Evolutionary conservation across 192 early-diverging fungal species (phyloP), one percentile per base, ranked within the genome.

Genomic region (Coemansia sp.): DNA sequence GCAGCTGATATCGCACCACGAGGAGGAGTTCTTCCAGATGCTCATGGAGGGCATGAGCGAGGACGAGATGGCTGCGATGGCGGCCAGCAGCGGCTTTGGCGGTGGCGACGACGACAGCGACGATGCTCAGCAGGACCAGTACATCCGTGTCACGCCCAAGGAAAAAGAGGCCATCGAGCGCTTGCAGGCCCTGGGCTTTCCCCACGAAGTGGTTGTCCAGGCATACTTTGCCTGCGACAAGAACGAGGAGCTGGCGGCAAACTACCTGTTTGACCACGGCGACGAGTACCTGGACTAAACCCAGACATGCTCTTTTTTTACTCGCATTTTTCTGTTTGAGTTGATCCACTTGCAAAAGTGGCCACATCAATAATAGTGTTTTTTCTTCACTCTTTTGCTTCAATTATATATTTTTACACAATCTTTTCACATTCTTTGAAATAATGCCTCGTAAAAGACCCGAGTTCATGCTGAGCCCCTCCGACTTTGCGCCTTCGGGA

Each of bases 171-270:
- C 95, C 29, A 93, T 98, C 65, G 87, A 92, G 41, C 69, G 65
- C 12, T 67, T 98, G 63, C 85, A 86, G 68, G 90, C 69, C 14
- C 80, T 97, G 26, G 97, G 97, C 6, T 97, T 98, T 69, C 87
- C 89, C 57, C 83, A 91, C 42, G 84, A 84, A 38, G 53, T 84
- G 4, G 97, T 87, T 35, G 86, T 95, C 57, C 91, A 97, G 77
- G 97, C 97, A 24, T 98, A 86, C 81, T 86, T 98, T 81, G 92
- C 93, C 14, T 98, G 97, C 69, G 97, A 98, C 58, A 95, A 95
- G 75, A 93, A 97, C 76, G 97, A 98, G 82, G 91, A 98, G 70
- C 72, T 95, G 67, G 91, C 97, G 1, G 97, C 95, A 15, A 97
- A 97, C 76, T 97, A 91, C 71, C 66, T 98, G 69, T 94, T 97